Base-by-base conservation (phyloP, 352 stramenopile species). In the Phytopythium boreale region DNA sequence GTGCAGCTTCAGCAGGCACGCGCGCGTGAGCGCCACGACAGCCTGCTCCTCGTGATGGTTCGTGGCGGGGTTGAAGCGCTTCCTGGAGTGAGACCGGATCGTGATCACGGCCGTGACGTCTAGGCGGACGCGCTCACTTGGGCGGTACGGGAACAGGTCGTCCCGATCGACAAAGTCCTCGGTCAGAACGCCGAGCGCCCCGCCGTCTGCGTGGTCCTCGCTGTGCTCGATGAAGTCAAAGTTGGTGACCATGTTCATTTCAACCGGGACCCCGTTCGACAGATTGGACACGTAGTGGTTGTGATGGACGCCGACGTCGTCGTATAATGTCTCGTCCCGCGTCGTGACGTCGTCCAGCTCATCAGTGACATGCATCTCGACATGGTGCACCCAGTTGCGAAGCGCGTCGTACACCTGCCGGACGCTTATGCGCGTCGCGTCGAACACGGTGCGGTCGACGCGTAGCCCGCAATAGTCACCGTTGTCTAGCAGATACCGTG, bases 361-460 rank as follows among this genome's bases (percentile, higher is more conserved):
- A n/a, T 88, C 79, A 0, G 79, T 79, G 15, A 85, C 69, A 10
- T 61, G 74, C 59, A 88, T 84, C 39, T 87, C 77, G 53, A 84
- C 63, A 55, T 78, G 80, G 39, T 59, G 64, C 9, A 75, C 70
- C 44, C 74, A 85, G 43, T 72, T 68, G 22, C 68, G 56, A 0
- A 80, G 63, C 0, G 72, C 69, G n/a, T 88, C 74, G 49, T 74
- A 83, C 29, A 88, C 64, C 2, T 70, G 50, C 17, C 70, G 69
- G n/a, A 87, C 77, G 11, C 62, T 77, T 8, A 47, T 70, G 15
- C 47, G 31, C 14, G 66, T 41, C 2, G 56, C 68, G 8, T 72
- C 70, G 22, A 87, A 74, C 43, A 70, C 71, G 43, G 76, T 70
- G 37, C 78, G 63, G 53, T 83, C 74, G 52, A 81, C 79, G 4